Evolutionary conservation across 2,329 filamentous ascomycete genomes (phyloP), one percentile per base, ranked within the genome.

Genomic region (Magnaporthiopsis incrustans): DNA sequence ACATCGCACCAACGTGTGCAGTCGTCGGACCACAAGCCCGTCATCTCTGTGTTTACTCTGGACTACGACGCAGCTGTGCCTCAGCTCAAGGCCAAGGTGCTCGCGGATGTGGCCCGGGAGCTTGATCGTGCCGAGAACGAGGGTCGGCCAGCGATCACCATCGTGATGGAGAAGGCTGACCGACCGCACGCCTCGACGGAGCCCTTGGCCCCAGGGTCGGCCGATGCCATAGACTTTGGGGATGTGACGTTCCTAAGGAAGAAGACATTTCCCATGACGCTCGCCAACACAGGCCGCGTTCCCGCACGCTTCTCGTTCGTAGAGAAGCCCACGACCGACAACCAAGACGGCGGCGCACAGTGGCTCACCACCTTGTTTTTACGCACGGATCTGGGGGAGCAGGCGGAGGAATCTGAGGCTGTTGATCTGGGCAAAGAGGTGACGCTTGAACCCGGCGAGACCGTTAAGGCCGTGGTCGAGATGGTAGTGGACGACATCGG

Each of bases 1-100:
- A 86, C 88, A 0, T 94, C 93, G 0, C 91, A 98, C 71, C 95
- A 98, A 74, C 84, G 90, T 25, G 88, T 99, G 30, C 84, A 91
- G 22, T 97, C 94, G 0, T 98, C 94, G 0, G 95, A 99, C 70
- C 95, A 99, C 76, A 99, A 99, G 73, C 96, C 95, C 0, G 78
- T 99, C 2, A 85, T 88, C 65, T 91, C 92, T 0, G 79, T 93
- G 0, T 98, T 98, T 72, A 89, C 85, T 0, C 77, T 99, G 10
- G 88, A 89, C 59, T 97, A 95, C 72, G 91, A 97, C 67, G 89
- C 91, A 0, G 90, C 97, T 1, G 87, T 96, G 0, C 90, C 92
- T 0, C 88, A 94, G 33, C 78, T 97, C 32, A 97, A 96, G 73
- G 86, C 91, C 1, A 89, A 86, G 67, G 81, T 98, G 0, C 90